phyloP scores from a whole-genome alignment of 805 yeast species.

The Lipomyces kockii region DNA sequence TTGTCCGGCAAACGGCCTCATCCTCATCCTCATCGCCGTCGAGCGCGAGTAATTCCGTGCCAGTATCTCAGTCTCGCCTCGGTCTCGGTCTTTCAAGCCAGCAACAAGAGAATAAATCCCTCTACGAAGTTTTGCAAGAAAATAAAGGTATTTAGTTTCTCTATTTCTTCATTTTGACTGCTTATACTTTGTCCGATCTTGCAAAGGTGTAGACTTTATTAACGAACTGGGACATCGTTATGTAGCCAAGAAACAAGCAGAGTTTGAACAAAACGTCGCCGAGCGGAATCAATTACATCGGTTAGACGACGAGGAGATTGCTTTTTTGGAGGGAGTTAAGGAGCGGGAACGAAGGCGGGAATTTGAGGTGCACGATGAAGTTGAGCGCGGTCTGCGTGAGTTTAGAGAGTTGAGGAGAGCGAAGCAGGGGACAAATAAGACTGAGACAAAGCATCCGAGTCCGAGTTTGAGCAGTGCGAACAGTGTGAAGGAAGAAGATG shows the following conservation, averaged over 20 bases:
- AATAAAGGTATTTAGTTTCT: constrained; percentile 23
- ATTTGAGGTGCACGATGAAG: constrained; percentile 11
- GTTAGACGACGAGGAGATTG: constrained; percentile 33
- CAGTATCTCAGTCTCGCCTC: constrained; percentile 12
- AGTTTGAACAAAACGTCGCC: constrained; percentile 28
- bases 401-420: constrained; percentile 15
- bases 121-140: constrained; percentile 31
- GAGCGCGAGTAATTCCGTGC: constrained; percentile 6
- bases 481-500: background rate
- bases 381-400: constrained; percentile 16
- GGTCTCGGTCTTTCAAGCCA: constrained; percentile 14
- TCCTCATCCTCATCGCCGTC: constrained; percentile 6
- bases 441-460: background rate
- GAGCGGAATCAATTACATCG: constrained; percentile 26
- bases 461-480: background rate
- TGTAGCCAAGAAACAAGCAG: constrained; percentile 27
- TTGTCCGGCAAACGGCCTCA: constrained; percentile 11
- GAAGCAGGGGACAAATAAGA: background rate
- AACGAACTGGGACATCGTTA: background rate
- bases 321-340: constrained; percentile 23
- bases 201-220: background rate
- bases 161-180: background rate
- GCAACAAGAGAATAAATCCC: constrained; percentile 21
- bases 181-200: background rate
- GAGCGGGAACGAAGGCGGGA: constrained; percentile 19